These are phyloP conservation scores for Pseudocercospora musae DNA, from an alignment of 2,329 filamentous ascomycete genomes.

Conservation along the genomic window DNA sequence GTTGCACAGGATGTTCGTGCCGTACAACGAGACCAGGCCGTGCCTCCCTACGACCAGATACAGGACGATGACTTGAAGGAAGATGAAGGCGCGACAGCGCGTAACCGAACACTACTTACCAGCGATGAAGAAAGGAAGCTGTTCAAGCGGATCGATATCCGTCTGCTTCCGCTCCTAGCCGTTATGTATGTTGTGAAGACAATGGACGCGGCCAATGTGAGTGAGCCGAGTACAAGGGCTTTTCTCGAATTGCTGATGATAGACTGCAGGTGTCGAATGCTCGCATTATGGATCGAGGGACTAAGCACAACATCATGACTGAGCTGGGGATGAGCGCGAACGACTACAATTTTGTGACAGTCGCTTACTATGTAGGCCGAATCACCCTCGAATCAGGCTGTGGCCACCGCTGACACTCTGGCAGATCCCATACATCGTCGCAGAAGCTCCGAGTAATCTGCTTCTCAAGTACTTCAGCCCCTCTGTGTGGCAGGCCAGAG, in stretches of 20 bases:
- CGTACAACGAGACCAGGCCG: not conserved
- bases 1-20: not conserved
- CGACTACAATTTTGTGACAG: conserved; percentile 36
- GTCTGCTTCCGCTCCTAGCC: conserved; percentile 42
- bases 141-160: conserved; percentile 44
- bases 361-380: conserved; percentile 33
- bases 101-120: not conserved
- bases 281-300: conserved; percentile 38
- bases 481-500: conserved; percentile 11
- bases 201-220: conserved; percentile 34
- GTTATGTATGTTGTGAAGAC: conserved; percentile 35
- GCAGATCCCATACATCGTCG: conserved; percentile 17
- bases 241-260: not conserved
- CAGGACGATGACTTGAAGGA: not conserved
- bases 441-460: conserved; percentile 15
- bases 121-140: conserved; percentile 47
- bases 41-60: not conserved
- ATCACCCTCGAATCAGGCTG: not conserved
- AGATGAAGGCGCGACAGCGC: not conserved
- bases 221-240: not conserved
- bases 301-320: conserved; percentile 21
- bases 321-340: conserved; percentile 33
- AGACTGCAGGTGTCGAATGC: conserved; percentile 30
- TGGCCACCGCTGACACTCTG: conserved; percentile 18
- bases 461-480: conserved; percentile 15